phyloP scores from a whole-genome alignment of 768 basidiomycete genomes.

The Tephrocybe sp. region DNA sequence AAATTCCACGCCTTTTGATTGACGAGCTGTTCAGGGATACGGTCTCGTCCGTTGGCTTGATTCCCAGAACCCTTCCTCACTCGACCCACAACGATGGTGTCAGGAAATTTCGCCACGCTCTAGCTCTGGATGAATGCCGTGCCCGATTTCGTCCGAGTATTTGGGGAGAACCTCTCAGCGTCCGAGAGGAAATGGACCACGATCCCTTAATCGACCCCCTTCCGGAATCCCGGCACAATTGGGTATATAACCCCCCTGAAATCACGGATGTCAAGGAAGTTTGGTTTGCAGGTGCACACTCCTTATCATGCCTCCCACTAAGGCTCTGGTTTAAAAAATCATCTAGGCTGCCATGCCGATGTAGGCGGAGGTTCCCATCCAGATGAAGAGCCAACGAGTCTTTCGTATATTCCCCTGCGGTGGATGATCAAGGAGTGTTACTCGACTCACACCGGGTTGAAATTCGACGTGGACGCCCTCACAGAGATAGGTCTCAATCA shows the following conservation, averaged over 20 bases:
- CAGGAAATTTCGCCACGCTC: conserved; percentile 21
- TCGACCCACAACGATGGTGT: conserved; percentile 21
- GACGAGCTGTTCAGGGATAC: conserved; percentile 20
- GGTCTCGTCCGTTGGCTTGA: conserved; percentile 23
- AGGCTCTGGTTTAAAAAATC: not conserved
- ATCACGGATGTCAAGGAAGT: conserved; percentile 22
- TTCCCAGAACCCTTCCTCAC: conserved; percentile 19
- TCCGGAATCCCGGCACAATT: conserved; percentile 10
- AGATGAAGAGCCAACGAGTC: conserved; percentile 16
- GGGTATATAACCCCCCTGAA: conserved; percentile 17
- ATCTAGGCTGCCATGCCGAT: conserved; percentile 20
- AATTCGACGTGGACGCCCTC: conserved; percentile 15
- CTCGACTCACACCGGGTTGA: conserved; percentile 4
- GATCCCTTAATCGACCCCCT: conserved; percentile 8
- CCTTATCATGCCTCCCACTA: not conserved
- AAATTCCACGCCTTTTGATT: not conserved
- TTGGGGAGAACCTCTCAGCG: conserved; percentile 19
- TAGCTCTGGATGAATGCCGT: conserved; percentile 22
- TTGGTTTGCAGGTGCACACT: conserved; percentile 21
- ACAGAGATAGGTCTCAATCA: conserved; percentile 18
- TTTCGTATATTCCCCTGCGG: conserved; percentile 24
- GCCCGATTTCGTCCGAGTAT: conserved; percentile 22
- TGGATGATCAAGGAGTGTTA: conserved; percentile 31
- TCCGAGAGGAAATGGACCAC: conserved; percentile 21
- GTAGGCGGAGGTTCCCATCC: conserved; percentile 24